Conservation (phyloP, 768 basidiomycete genomes). For the Exsudoporus frostii region DNA sequence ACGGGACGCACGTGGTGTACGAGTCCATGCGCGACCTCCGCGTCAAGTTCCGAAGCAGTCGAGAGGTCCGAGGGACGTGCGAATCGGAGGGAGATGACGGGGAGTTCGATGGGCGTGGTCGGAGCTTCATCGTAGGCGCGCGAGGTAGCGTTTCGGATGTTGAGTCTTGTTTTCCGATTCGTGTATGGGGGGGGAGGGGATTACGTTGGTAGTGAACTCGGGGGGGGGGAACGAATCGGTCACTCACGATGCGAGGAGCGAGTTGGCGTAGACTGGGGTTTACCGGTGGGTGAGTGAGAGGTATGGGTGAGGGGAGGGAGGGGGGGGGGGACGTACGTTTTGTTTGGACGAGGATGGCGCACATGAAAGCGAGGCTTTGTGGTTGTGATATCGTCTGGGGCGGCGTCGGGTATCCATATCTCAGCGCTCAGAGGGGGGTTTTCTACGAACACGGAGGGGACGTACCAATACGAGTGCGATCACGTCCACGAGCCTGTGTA, state of each 20-base stretch:
- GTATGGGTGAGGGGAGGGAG: too few relatives aligned
- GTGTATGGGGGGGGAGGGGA: too few relatives aligned
- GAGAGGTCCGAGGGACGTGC: conserved; percentile 17
- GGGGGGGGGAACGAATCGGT: too few relatives aligned
- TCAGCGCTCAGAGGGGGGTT: background rate
- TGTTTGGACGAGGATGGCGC: conserved; percentile 24
- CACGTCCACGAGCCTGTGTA: conserved; percentile 22
- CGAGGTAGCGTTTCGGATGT: conserved; percentile 23
- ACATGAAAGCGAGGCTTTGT: conserved; percentile 14
- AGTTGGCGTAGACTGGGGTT: conserved; percentile 28
- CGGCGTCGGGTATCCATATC: background rate
- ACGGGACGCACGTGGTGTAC: background rate
- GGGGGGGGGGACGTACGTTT: conserved; percentile 18
- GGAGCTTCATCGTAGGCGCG: conserved; percentile 8
- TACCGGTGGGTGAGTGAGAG: too few relatives aligned
- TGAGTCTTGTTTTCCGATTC: conserved; percentile 16
- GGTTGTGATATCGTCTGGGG: conserved; percentile 21
- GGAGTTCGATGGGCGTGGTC: conserved; percentile 5
- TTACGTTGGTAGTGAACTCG: too few relatives aligned
- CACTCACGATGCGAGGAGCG: conserved; percentile 27
- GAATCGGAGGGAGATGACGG: conserved; percentile 23
- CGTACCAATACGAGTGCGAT: conserved; percentile 25
- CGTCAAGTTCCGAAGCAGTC: background rate
- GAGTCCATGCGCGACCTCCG: background rate
- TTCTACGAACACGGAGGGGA: background rate